Percentiles rank a stretch among this genome's conserved stretches.
Conservation (phyloP, 805 yeast species). For the Yamadazyma tumulicola region DNA sequence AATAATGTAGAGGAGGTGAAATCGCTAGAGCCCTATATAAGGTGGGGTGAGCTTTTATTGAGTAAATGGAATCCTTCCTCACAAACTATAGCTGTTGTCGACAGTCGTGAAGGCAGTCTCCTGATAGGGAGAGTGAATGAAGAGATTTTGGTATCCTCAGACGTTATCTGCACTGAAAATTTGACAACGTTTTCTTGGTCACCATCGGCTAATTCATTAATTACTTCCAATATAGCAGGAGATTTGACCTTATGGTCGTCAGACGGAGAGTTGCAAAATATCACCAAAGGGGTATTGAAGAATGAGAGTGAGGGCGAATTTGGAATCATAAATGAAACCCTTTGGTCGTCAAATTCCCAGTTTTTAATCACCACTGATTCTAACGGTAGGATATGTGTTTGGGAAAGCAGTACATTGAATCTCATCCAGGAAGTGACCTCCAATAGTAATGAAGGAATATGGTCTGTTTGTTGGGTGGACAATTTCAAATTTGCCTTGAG, state of each 20-base stretch:
- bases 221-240: conserved; percentile 68
- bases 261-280: conserved; percentile 60
- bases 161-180: conserved; percentile 27
- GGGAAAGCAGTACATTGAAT: conserved; percentile 55
- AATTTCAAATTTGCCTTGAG: conserved; percentile 68
- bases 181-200: conserved; percentile 55
- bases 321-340: conserved; percentile 46
- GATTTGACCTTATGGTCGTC: conserved; percentile 77
- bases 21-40: conserved; percentile 34
- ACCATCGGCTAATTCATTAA: conserved; percentile 55
- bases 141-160: conserved; percentile 26
- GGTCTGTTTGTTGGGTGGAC: conserved; percentile 74
- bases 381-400: conserved; percentile 41
- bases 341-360: conserved; percentile 60
- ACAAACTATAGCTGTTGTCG: conserved; percentile 54
- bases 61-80: conserved; percentile 57
- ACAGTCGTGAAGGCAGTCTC: conserved; percentile 44
- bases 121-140: conserved; percentile 37
- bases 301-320: conserved; percentile 14
- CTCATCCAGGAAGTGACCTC: conserved; percentile 23
- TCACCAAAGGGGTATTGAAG: conserved; percentile 21
- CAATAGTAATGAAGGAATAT: conserved; percentile 10
- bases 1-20: conserved; percentile 20
- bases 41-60: conserved; percentile 43
- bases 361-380: conserved; percentile 59